phyloP scores from a whole-genome alignment of 1,139 yeast genomes.

The Geotrichum fermentans region DNA sequence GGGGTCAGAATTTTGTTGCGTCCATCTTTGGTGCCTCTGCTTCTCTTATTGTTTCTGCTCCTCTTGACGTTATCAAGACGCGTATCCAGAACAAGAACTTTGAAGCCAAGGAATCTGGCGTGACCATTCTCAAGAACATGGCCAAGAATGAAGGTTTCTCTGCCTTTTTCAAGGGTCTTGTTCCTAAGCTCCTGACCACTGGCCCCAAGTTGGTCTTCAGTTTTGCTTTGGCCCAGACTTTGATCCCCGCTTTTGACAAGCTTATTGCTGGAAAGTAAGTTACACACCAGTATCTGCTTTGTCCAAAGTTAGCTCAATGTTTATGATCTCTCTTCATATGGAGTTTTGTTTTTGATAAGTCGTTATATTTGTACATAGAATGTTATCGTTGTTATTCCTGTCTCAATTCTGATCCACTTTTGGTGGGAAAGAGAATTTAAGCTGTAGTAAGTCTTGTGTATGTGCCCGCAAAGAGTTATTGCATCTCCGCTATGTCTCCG shows the following conservation, averaged over 20 bases:
- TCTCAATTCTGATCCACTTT: no score
- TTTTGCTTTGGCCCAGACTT: slow-evolving; percentile 91
- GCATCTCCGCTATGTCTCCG: no score
- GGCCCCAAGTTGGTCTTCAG: slow-evolving; percentile 98
- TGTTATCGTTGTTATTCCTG: slow-evolving; percentile 2
- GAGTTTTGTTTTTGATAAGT: neutral
- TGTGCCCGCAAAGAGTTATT: no score
- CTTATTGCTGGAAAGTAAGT: slow-evolving; percentile 28
- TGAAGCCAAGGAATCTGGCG: slow-evolving; percentile 91
- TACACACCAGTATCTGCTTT: no score
- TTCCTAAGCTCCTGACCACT: slow-evolving; percentile 93
- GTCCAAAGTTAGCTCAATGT: no score
- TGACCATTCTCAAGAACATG: slow-evolving; percentile 89
- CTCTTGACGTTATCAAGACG: slow-evolving; percentile 95
- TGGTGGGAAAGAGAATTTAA: no score
- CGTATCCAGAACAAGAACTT: slow-evolving; percentile 96
- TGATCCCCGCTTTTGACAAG: slow-evolving; percentile 92
- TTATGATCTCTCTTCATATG: slow-evolving; percentile 4
- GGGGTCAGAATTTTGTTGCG: slow-evolving; percentile 91
- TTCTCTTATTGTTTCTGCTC: slow-evolving; percentile 93
- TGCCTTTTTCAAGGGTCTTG: slow-evolving; percentile 94
- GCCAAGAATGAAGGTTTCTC: slow-evolving; percentile 72
- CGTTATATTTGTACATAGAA: slow-evolving; percentile 7
- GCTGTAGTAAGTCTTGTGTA: no score
- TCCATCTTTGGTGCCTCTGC: slow-evolving; percentile 98